Evolutionary conservation across 2,329 filamentous ascomycete genomes (phyloP), one percentile per base, ranked within the genome.

Genomic region (Fusarium sp.): DNA sequence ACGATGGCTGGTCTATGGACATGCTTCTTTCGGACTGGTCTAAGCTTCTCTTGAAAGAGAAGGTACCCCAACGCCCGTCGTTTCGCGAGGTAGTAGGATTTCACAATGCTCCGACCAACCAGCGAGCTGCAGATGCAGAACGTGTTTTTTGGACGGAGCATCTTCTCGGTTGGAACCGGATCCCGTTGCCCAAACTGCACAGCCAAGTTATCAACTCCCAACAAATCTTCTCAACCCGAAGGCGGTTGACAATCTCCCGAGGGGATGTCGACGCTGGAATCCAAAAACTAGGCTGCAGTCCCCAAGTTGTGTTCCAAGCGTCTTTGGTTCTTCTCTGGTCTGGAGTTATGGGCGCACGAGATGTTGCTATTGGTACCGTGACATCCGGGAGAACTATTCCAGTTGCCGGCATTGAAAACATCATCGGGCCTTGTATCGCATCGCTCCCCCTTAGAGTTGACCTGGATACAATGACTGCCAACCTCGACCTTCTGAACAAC

Each of bases 1-100:
- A 97, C 75, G 95, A 98, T 78, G 95, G 94, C n/a, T 98, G 95
- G 95, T 95, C 94, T 0, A 87, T 94, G 75, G 92, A 97, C 54
- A 83, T 95, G 31, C 79, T 97, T 0, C 73, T 93, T 13, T 82
- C 86, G 28, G 94, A 97, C 76, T 81, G 97, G 6, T 83, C 87
- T 5, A 75, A 73, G 0, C 70, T 92, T 2, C 73, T 92, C 0
- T 56, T 52, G 54, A 30, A 75, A 77, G 9, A 56, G 66, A 2
- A 13, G 52, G 6, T 81, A 2, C 39, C 70, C 0, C 43, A 72
- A 1, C 84, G 90, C 30, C 88, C 89, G 1, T 84, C 89, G 28
- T 97, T 93, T 72, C 81, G 84, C 0, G 75, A 86, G 0, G 80
- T 97, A n/a, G 82, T 88, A 0, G 76, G 81, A 1, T 88, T 87